Base-by-base conservation (phyloP, 164 flowering plant species). In the Brasenia schreberi region DNA sequence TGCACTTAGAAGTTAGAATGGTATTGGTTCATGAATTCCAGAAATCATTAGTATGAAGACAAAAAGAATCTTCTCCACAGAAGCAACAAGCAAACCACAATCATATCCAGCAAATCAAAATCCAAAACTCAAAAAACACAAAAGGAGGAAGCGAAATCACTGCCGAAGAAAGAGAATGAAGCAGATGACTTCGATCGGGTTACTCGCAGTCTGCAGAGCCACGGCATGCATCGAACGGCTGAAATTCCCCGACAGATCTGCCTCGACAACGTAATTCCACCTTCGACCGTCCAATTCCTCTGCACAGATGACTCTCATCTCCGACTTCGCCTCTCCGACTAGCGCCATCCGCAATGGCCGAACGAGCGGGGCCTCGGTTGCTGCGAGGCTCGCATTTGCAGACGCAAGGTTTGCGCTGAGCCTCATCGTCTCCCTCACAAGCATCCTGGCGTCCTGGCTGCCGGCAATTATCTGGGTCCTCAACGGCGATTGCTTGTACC, bases 271-370 rank as follows among this genome's bases (percentile, higher is more conserved):
- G 67, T 87, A 86, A 59, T 85, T 78, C 90, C 92, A 92, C 7
- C 89, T 76, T 19, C 95, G 76, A 12, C 96, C 96, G 64, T 89
- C 89, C 56, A 89, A 67, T 72, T 86, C 93, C 79, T 94, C 98
- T 64, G 82, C 77, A 69, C 98, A 90, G 59, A 94, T 75, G 68
- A 94, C 76, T 66, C 88, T 81, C 72, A 5, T 18, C 19, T 61
- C 63, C 19, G 19, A 7, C 63, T 5, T 23, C 52, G 78, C 77
- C 58, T 79, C 81, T 16, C 79, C 81, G 17, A 72, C 79, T 0
- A 79, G 66, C 19, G 86, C 82, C n/a, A 79, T 70, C 16, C 44
- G 69, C 64, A 69, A 74, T 43, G 67, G 65, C 66, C 71, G 56
- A 0, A 49, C 4, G 12, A 49, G 56, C 67, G 18, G 64, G 39